phyloP scores from a whole-genome alignment of 495 filamentous ascomycete genomes.

The Rusavskia elegans region DNA sequence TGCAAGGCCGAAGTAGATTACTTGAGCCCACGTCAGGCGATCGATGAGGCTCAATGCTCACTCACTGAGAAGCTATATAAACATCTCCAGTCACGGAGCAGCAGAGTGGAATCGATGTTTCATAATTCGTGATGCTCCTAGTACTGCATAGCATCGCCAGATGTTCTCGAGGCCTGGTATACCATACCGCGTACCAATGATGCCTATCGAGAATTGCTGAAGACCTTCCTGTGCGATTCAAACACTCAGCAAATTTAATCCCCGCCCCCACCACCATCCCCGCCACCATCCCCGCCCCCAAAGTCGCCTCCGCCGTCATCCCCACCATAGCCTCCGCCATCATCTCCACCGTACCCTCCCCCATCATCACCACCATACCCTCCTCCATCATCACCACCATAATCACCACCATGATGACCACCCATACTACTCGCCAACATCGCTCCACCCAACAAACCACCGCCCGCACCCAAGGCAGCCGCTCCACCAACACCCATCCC shows the following conservation, averaged over 20 bases:
- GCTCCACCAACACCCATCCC: conserved; percentile 51
- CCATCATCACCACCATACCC: conserved; percentile 32
- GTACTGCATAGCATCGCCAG: no score
- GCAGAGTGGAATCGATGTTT: no score
- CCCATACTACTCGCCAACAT: conserved; percentile 50
- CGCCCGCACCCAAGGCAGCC: conserved; percentile 62
- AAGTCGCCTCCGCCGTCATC: conserved; percentile 27
- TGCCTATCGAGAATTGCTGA: no score
- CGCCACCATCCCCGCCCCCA: conserved; percentile 18
- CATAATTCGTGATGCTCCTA: no score
- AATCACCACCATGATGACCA: conserved; percentile 30
- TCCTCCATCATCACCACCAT: conserved; percentile 19
- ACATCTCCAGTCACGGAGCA: no score
- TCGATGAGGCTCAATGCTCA: no score
- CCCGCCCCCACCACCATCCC: conserved; percentile 10
- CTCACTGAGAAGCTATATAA: no score
- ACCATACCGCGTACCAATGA: no score
- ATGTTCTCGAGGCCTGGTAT: no score
- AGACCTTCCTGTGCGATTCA: no score
- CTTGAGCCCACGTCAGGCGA: no score
- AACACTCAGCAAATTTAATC: background rate
- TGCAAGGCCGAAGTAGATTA: no score
- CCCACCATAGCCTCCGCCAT: conserved; percentile 17
- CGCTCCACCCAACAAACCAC: conserved; percentile 56
- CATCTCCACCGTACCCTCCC: conserved; percentile 8